Evolutionary conservation across 2,329 filamentous ascomycete genomes (phyloP), one percentile per base, ranked within the genome.

Genomic region (Davidsoniella neocaledoniae): DNA sequence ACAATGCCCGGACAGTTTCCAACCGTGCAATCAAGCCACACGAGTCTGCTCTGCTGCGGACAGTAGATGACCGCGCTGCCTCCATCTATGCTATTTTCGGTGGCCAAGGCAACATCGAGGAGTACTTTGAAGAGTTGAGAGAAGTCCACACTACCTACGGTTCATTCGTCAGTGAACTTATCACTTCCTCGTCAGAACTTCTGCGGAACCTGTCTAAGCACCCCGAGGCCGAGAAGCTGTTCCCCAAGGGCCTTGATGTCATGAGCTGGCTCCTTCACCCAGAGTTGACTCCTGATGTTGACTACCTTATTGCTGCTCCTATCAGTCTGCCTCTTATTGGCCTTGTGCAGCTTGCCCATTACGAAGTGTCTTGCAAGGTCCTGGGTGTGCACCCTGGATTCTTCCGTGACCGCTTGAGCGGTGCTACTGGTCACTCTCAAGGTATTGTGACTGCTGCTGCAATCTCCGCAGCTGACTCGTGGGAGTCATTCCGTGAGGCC

Each of bases 31-130:
- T 95, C 62, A 88, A 87, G 68, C 77, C 86, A 25, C 90, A 98
- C 64, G 85, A 94, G 63, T 96, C 93, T 39, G 93, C 91, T 36
- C 75, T 98, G 43, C 77, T 95, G 61, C 78, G 91, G 57, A 90
- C 91, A 46, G 86, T 86, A 8, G 80, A 83, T 43, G 88, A 95
- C 55, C 81, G 78, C 54, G 79, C 81, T 50, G 88, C 88, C 49
- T 81, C 78, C 58, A 77, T 98, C 53, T 98, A 94, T 70, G 88
- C 81, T 56, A 87, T 98, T 54, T 94, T 96, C 57, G 91, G 91
- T 53, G 91, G 91, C 5, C 91, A 98, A 65, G 91, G 91, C 58
- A 98, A 98, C 66, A 96, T 98, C 56, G 90, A 98, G 67, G 93
- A 98, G 68, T 98, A 98, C 68, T 98, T 98, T 60, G 90, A 98